These are phyloP conservation scores for Tetrahymena borealis DNA, from an alignment of 73 alveolate genomes.

Conservation along the genomic window DNA sequence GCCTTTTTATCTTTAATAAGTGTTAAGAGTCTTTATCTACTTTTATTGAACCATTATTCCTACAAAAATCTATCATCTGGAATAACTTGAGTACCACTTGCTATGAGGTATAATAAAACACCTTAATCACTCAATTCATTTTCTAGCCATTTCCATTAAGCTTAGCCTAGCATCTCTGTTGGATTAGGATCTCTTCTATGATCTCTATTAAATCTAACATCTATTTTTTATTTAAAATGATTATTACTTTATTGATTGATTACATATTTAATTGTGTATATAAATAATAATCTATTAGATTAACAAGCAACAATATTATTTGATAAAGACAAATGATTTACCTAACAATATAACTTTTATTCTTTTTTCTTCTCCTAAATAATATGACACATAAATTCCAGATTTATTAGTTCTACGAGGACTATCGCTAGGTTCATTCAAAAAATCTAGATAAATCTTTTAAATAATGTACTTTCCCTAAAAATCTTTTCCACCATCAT, in stretches of 20 bases:
- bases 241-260: too few species aligned
- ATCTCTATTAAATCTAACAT: constrained; percentile 55
- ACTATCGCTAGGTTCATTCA: constrained; percentile 45
- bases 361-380: constrained; percentile 13
- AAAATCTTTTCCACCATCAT: constrained; percentile 42
- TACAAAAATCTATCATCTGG: constrained; percentile 48
- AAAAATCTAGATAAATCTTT: constrained; percentile 47
- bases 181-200: constrained; percentile 20
- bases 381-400: constrained; percentile 49
- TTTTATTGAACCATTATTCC: constrained; percentile 44
- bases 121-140: constrained; percentile 12
- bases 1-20: constrained; percentile 21
- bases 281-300: too few species aligned
- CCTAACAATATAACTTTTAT: constrained; percentile 26
- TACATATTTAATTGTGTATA: too few species aligned
- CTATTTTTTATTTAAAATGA: constrained; percentile 10
- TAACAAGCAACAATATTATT: too few species aligned
- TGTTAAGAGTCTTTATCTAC: constrained; percentile 29
- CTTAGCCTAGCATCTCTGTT: constrained; percentile 50
- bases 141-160: constrained; percentile 51
- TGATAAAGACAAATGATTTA: too few species aligned
- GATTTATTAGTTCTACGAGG: constrained; percentile 17
- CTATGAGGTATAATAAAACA: constrained; percentile 27
- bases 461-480: constrained; percentile 16
- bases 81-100: constrained; percentile 46